Base-by-base conservation (phyloP, 208 protist species). In the Acanthamoeba sp. region DNA sequence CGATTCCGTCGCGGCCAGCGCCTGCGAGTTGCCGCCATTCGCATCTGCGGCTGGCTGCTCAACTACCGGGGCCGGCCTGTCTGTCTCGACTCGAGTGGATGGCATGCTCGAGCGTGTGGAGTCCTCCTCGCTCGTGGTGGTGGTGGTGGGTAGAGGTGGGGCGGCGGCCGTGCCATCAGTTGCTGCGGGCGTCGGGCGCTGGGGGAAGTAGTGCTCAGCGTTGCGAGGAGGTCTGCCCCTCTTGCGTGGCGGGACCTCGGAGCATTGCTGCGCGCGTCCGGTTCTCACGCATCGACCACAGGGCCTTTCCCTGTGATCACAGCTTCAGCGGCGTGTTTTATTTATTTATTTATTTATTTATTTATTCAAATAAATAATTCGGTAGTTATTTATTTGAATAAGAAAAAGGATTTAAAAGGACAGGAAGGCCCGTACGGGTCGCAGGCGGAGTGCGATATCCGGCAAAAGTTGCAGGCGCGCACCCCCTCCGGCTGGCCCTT, bases 221-320 rank as follows among this genome's bases (percentile, higher is more conserved):
- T 84, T 48, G 40, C 73, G 73, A 16, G 73, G 73, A 6, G 73
- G 73, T 14, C 73, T 9, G 7, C 73, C 73, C 22, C 73, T 9
- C 40, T 84, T 84, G 22, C 73, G 34, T 52, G 73, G 73, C 38
- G 73, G n/a, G 1, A 84, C 73, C 10, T 84, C 73, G 34, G 38
- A 42, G 42, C 73, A 84, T 20, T 24, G 20, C 18, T 84, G 22
- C 16, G 73, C 73, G 14, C 73, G 73, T 6, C 42, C 42, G 1
- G 38, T 84, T 50, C 73, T 18, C 73, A 84, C 73, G 32, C 73
- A 84, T n/a, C 73, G 73, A 12, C 73, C 73, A 24, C 73, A 84
- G 0, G 73, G 73, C 18, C 73, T 34, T n/a, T 40, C 32, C 73
- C 73, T 82, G 73, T 38, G 27, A 14, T 2, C 64, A 82, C 36